These are phyloP conservation scores for Sphagnum contortum DNA, from an alignment of 225 moss, liverwort and hornwort species.

Conservation along the genomic window DNA sequence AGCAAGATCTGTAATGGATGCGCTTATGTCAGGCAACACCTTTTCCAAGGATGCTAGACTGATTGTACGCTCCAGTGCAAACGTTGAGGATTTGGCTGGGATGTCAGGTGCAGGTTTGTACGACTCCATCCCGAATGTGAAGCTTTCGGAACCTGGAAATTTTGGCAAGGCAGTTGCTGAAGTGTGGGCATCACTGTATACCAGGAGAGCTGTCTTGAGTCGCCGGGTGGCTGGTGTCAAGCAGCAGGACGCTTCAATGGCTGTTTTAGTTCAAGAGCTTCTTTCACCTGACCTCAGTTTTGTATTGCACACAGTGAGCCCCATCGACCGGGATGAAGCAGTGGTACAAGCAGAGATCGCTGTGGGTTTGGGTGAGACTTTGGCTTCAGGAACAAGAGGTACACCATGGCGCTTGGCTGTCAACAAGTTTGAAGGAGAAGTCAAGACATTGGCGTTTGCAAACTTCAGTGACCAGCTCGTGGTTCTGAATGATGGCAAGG, in stretches of 20 bases:
- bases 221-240: conserved; percentile 72
- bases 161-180: conserved; percentile 85
- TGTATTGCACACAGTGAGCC: conserved; percentile 85
- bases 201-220: conserved; percentile 77
- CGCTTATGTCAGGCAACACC: conserved; percentile 30
- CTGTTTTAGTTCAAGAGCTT: conserved; percentile 86
- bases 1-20: conserved; percentile 29
- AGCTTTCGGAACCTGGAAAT: conserved; percentile 55
- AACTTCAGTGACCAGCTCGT: conserved; percentile 85
- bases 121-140: conserved; percentile 87
- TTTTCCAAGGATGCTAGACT: conserved; percentile 32
- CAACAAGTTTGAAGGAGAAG: conserved; percentile 63
- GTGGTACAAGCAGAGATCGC: conserved; percentile 91
- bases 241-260: conserved; percentile 82
- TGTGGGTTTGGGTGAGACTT: conserved; percentile 79
- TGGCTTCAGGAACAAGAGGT: conserved; percentile 86
- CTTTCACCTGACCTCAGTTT: conserved; percentile 87
- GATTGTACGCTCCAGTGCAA: conserved; percentile 89
- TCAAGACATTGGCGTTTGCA: conserved; percentile 76
- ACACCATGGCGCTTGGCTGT: conserved; percentile 91
- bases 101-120: conserved; percentile 97
- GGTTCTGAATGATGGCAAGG: conserved; percentile 21
- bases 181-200: conserved; percentile 92
- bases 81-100: conserved; percentile 89
- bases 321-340: conserved; percentile 60